Percentiles rank a stretch among this genome's conserved stretches.
Evolutionary conservation across 192 early-diverging fungal genomes (phyloP).

Genomic region (Thamnidium elegans): DNA sequence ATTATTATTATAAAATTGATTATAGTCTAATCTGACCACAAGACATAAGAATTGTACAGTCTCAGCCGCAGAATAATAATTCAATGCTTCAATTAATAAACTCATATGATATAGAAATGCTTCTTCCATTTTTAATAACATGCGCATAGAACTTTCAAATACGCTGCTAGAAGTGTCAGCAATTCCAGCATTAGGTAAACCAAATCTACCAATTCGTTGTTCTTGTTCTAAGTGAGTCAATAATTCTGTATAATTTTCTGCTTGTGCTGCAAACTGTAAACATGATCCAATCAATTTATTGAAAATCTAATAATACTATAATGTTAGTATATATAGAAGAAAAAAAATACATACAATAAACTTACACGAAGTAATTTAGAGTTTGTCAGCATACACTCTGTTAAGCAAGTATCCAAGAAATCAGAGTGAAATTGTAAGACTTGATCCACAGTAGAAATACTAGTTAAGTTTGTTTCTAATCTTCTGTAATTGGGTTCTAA

Average conservation of each 20-base stretch:
- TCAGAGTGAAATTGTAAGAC: conserved; percentile 76
- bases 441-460: conserved; percentile 82
- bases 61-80: conserved; percentile 72
- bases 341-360: not conserved
- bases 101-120: conserved; percentile 65
- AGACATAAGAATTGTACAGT: conserved; percentile 60
- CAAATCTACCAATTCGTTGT: conserved; percentile 20
- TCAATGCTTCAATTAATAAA: conserved; percentile 72
- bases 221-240: conserved; percentile 40
- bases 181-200: conserved; percentile 34
- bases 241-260: conserved; percentile 50
- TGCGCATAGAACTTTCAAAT: conserved; percentile 40
- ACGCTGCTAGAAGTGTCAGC: conserved; percentile 6
- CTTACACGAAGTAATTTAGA: conserved; percentile 77
- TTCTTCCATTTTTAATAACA: conserved; percentile 56
- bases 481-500: conserved; percentile 87
- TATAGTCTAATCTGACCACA: conserved; percentile 71
- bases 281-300: conserved; percentile 60
- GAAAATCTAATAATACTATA: conserved; percentile 54
- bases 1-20: conserved; percentile 59
- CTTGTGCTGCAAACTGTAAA: conserved; percentile 55
- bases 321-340: not conserved
- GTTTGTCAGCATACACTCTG: conserved; percentile 87
- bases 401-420: conserved; percentile 84
- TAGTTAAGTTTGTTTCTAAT: conserved; percentile 62